A percentile compares a stretch with the other conserved stretches of the same genome.
Conservation (phyloP, 2,329 filamentous ascomycete genomes). For the Juglanconis oblonga region DNA sequence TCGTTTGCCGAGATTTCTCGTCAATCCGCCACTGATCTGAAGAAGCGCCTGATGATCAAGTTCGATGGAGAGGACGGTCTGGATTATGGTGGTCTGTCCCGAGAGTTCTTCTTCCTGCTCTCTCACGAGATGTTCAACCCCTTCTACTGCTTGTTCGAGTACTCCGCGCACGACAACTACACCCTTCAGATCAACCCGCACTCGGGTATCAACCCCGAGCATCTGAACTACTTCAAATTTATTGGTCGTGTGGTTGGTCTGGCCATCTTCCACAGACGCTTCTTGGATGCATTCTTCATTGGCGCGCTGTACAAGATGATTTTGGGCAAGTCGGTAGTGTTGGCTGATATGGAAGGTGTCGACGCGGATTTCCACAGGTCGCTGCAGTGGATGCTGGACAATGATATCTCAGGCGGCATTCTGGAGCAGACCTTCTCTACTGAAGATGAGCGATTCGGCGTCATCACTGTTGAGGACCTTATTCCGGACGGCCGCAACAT, state of each 20-base stretch:
- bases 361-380: slow-evolving; percentile 97
- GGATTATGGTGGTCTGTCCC: slow-evolving; percentile 94
- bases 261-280: slow-evolving; percentile 96
- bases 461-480: slow-evolving; percentile 89
- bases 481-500: slow-evolving; percentile 89
- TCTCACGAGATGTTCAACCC: slow-evolving; percentile 99
- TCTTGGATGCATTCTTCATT: slow-evolving; percentile 98
- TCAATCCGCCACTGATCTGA: slow-evolving; percentile 90
- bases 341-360: slow-evolving; percentile 98
- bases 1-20: slow-evolving; percentile 98
- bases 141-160: slow-evolving; percentile 99
- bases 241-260: slow-evolving; percentile 95
- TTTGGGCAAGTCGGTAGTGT: slow-evolving; percentile 82
- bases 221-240: slow-evolving; percentile 99
- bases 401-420: slow-evolving; percentile 88
- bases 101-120: slow-evolving; percentile 98
- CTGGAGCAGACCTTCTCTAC: slow-evolving; percentile 95
- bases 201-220: slow-evolving; percentile 97
- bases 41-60: slow-evolving; percentile 99
- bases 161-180: slow-evolving; percentile 99
- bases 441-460: slow-evolving; percentile 95
- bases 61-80: slow-evolving; percentile 98
- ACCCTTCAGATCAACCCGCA: slow-evolving; percentile 99
- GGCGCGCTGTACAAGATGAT: slow-evolving; percentile 99
- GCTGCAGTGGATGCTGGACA: slow-evolving; percentile 95